Percentiles rank a stretch among this genome's conserved stretches.
These are phyloP conservation scores for Trichophyton rubrum DNA, from an alignment of 2,329 filamentous ascomycete genomes.

Conservation along the genomic window DNA sequence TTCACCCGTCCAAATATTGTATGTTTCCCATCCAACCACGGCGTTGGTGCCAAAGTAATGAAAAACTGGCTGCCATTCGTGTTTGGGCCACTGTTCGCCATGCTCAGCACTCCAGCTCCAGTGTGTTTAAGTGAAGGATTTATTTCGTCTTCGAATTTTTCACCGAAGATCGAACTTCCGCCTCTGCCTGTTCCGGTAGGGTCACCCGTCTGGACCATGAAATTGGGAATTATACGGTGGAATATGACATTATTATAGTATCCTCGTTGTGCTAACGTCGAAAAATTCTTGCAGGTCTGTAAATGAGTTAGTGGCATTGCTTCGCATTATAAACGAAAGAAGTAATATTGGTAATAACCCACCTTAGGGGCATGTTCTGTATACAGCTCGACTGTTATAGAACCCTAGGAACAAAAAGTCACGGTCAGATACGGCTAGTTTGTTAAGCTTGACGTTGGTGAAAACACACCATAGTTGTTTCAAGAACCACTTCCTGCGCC, in stretches of 20 bases:
- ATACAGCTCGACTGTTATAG: constrained; percentile 82
- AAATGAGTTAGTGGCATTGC: neutral
- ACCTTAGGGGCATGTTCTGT: constrained; percentile 52
- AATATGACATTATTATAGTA: constrained; percentile 83
- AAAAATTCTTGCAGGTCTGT: constrained; percentile 75
- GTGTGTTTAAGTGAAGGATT: constrained; percentile 68
- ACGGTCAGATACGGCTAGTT: neutral
- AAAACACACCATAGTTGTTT: constrained; percentile 64
- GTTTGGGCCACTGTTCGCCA: constrained; percentile 89
- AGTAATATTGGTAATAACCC: neutral
- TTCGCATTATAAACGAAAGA: neutral
- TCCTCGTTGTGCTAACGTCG: constrained; percentile 61
- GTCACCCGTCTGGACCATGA: constrained; percentile 94
- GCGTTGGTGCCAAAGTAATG: constrained; percentile 82
- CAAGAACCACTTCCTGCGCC: constrained; percentile 66
- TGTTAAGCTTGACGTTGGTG: constrained; percentile 1
- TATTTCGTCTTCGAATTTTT: constrained; percentile 92
- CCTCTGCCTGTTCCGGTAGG: constrained; percentile 88
- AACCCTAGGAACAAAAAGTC: constrained; percentile 46
- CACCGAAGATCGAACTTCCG: constrained; percentile 79
- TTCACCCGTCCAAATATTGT: constrained; percentile 91
- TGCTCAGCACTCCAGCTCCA: constrained; percentile 82
- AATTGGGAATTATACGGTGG: constrained; percentile 89
- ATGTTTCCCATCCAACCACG: constrained; percentile 94
- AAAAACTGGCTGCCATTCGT: constrained; percentile 97